These are phyloP conservation scores for Cercophora samala DNA, from an alignment of 495 filamentous ascomycete genomes.

Conservation along the genomic window DNA sequence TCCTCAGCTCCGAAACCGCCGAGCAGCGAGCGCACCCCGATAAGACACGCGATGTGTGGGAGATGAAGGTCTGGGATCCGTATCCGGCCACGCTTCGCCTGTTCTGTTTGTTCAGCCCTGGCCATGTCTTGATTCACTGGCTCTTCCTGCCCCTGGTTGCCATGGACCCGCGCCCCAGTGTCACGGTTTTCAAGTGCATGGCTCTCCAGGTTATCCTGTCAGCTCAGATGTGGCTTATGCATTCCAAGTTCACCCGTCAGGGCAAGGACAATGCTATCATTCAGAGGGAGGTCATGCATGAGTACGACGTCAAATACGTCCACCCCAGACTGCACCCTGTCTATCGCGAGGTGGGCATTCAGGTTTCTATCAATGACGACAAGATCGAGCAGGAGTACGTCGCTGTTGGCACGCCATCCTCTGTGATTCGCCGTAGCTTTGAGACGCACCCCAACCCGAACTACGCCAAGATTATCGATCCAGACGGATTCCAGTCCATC, in stretches of 20 bases:
- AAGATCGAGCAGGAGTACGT: constrained; percentile 52
- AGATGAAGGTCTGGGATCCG: constrained; percentile 90
- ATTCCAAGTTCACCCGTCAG: constrained; percentile 72
- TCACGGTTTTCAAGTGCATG: constrained; percentile 78
- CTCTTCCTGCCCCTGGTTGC: constrained; percentile 76
- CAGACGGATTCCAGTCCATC: constrained; percentile 45
- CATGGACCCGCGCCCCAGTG: constrained; percentile 73
- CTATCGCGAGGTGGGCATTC: constrained; percentile 79
- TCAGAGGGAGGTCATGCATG: constrained; percentile 85
- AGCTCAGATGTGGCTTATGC: constrained; percentile 68
- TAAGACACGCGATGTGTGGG: constrained; percentile 86
- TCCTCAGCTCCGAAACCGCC: constrained; percentile 58
- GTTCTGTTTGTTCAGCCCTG: constrained; percentile 89
- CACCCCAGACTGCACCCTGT: constrained; percentile 80
- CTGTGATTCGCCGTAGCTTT: constrained; percentile 77
- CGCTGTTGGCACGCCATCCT: constrained; percentile 70
- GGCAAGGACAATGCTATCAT: constrained; percentile 78
- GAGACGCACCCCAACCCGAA: constrained; percentile 83
- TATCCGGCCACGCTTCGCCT: constrained; percentile 75
- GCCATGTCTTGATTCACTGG: constrained; percentile 83
- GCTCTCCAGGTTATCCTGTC: constrained; percentile 69
- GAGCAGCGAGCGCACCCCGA: constrained; percentile 81
- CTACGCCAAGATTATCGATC: constrained; percentile 75
- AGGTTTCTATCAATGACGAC: constrained; percentile 53
- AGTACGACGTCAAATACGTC: constrained; percentile 95